Evolutionary conservation across 2,329 filamentous ascomycete genomes (phyloP).

Genomic region (Xylaria sp.): DNA sequence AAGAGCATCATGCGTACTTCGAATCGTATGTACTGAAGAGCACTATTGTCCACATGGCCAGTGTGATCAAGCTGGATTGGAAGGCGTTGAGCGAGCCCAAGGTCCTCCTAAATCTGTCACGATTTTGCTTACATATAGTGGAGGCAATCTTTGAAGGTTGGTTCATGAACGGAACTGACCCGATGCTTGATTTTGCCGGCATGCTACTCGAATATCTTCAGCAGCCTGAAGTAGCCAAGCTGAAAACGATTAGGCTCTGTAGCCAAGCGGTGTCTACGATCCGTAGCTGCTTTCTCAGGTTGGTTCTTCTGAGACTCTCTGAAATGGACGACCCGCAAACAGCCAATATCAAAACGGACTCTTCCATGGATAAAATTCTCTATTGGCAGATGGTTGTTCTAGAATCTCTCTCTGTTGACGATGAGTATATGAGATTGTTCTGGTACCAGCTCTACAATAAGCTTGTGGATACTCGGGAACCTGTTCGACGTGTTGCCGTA

Average conservation of each 20-base stretch:
- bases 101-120: conserved; percentile 85
- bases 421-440: conserved; percentile 84
- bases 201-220: conserved; percentile 89
- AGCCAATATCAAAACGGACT: conserved; percentile 70
- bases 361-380: conserved; percentile 84
- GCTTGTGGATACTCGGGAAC: conserved; percentile 75
- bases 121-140: conserved; percentile 82
- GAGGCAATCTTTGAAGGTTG: conserved; percentile 96
- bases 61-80: conserved; percentile 76
- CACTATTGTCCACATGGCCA: conserved; percentile 76
- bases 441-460: conserved; percentile 96
- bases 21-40: conserved; percentile 88
- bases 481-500: conserved; percentile 79
- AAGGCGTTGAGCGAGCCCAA: conserved; percentile 81
- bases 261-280: conserved; percentile 83
- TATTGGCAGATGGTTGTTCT: conserved; percentile 97
- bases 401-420: conserved; percentile 78
- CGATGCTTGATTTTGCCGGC: conserved; percentile 86
- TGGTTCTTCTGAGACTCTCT: conserved; percentile 83
- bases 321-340: conserved; percentile 77
- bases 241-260: conserved; percentile 93
- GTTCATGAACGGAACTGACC: conserved; percentile 90
- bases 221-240: conserved; percentile 78
- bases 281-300: conserved; percentile 79
- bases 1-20: conserved; percentile 95